These are phyloP conservation scores for Ophiostoma sp. DNA, from an alignment of 2,329 filamentous ascomycete species.

Conservation along the genomic window DNA sequence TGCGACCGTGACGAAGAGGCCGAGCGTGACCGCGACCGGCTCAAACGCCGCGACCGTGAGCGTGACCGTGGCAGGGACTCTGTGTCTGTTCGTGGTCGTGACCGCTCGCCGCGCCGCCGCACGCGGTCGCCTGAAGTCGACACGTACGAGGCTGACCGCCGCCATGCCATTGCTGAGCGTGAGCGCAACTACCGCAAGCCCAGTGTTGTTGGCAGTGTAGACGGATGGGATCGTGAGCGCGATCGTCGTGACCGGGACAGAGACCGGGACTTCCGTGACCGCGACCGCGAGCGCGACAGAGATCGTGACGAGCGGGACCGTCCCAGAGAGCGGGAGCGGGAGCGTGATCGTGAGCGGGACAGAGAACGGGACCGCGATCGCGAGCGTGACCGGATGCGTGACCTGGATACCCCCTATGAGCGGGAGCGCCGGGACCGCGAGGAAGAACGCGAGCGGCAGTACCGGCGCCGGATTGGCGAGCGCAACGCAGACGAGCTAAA, in stretches of 20 bases:
- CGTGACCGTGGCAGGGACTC: slow-evolving; percentile 30
- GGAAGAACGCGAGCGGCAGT: slow-evolving; percentile 81
- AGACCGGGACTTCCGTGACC: slow-evolving; percentile 36
- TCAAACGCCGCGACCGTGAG: slow-evolving; percentile 48
- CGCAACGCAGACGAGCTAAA: slow-evolving; percentile 77
- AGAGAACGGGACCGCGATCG: slow-evolving; percentile 40
- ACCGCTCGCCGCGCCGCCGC: slow-evolving; percentile 38
- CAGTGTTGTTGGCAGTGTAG: slow-evolving; percentile 56
- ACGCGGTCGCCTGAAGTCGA: slow-evolving; percentile 79
- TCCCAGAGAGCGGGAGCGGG: slow-evolving; percentile 37
- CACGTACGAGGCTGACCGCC: slow-evolving; percentile 89
- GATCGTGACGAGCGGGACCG: slow-evolving; percentile 43
- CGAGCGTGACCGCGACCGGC: slow-evolving; percentile 61
- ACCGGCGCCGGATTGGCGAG: slow-evolving; percentile 68
- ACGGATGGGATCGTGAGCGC: slow-evolving; percentile 35
- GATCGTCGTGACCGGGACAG: slow-evolving; percentile 34
- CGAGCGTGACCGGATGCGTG: slow-evolving; percentile 67
- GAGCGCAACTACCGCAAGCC: slow-evolving; percentile 88
- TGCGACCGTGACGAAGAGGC: slow-evolving; percentile 83
- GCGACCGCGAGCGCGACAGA: slow-evolving; percentile 33
- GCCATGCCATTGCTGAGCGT: slow-evolving; percentile 87
- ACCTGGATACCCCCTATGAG: slow-evolving; percentile 57
- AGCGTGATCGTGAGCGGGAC: slow-evolving; percentile 42
- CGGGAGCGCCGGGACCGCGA: slow-evolving; percentile 55
- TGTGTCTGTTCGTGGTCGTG: slow-evolving; percentile 37